Evolutionary conservation across 805 yeast genomes (phyloP).

Genomic region (Candida railenensis): DNA sequence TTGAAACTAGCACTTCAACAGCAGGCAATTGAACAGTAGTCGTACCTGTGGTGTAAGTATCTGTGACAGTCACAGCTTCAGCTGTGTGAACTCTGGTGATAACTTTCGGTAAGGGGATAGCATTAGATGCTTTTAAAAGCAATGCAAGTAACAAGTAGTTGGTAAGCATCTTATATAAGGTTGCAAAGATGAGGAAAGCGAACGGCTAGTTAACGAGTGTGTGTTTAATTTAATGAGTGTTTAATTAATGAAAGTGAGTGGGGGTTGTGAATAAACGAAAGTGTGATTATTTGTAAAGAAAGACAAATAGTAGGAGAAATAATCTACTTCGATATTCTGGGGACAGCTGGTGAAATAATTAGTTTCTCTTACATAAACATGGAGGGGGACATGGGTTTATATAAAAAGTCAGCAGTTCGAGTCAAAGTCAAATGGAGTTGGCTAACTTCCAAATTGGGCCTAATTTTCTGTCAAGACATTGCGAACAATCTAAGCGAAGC

Average conservation of each 20-base stretch:
- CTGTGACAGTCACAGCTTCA: slow-evolving; percentile 46
- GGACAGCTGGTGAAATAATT: not conserved
- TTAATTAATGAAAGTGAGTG: not conserved
- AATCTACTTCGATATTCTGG: not conserved
- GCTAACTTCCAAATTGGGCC: not conserved
- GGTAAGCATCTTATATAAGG: slow-evolving; percentile 6
- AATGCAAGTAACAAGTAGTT: slow-evolving; percentile 11
- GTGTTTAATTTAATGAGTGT: not conserved
- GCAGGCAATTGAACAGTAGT: slow-evolving; percentile 51
- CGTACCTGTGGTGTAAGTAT: slow-evolving; percentile 44
- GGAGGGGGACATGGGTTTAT: not conserved
- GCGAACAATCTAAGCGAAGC: not conserved
- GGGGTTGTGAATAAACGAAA: not conserved
- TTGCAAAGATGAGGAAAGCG: slow-evolving; percentile 9
- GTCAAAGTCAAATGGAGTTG: not conserved
- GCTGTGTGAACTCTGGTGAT: slow-evolving; percentile 60
- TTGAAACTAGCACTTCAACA: slow-evolving; percentile 50
- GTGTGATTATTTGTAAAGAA: not conserved
- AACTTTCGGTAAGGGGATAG: slow-evolving; percentile 39
- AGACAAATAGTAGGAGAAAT: not conserved
- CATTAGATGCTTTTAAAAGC: slow-evolving; percentile 19
- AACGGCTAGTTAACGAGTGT: not conserved
- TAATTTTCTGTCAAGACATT: not conserved
- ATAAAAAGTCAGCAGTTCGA: not conserved
- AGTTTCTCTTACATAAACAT: too few species aligned